These are phyloP conservation scores for Serendipita indica DNA, from an alignment of 768 basidiomycete genomes.

Conservation along the genomic window DNA sequence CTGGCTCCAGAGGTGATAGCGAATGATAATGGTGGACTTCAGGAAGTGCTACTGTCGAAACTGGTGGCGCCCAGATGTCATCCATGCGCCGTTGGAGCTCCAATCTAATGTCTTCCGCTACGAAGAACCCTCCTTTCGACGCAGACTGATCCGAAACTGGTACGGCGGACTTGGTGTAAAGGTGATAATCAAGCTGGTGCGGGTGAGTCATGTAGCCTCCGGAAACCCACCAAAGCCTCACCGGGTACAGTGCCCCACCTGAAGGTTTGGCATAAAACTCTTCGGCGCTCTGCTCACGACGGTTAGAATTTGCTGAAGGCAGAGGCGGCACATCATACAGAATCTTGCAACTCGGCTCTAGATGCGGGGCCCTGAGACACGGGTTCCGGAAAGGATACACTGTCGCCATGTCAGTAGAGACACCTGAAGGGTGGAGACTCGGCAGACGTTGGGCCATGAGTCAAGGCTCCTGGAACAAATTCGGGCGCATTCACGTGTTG, in stretches of 20 bases:
- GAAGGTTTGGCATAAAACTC: conserved; percentile 38
- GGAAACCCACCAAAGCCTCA: conserved; percentile 1
- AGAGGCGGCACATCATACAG: no score
- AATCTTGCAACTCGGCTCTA: no score
- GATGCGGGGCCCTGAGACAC: no score
- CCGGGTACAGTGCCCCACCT: conserved; percentile 13
- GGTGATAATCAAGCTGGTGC: conserved; percentile 73
- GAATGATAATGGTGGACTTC: conserved; percentile 86
- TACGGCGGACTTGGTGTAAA: conserved; percentile 65
- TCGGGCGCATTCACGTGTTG: conserved; percentile 4
- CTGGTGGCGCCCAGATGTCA: conserved; percentile 24
- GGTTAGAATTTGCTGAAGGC: no score
- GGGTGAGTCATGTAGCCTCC: no score
- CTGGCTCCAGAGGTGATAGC: conserved; percentile 60
- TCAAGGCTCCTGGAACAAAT: neutral
- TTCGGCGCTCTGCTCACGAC: no score
- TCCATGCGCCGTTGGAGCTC: conserved; percentile 40
- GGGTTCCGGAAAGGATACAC: no score
- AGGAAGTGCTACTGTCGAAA: conserved; percentile 54
- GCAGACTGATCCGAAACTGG: conserved; percentile 34
- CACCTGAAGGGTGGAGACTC: no score
- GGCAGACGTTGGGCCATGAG: no score
- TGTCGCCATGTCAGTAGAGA: no score
- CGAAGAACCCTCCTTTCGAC: conserved; percentile 45
- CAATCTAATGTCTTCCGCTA: conserved; percentile 62